Evolutionary conservation across 1,139 yeast species (phyloP).

Genomic region (Fermentozyma sake): DNA sequence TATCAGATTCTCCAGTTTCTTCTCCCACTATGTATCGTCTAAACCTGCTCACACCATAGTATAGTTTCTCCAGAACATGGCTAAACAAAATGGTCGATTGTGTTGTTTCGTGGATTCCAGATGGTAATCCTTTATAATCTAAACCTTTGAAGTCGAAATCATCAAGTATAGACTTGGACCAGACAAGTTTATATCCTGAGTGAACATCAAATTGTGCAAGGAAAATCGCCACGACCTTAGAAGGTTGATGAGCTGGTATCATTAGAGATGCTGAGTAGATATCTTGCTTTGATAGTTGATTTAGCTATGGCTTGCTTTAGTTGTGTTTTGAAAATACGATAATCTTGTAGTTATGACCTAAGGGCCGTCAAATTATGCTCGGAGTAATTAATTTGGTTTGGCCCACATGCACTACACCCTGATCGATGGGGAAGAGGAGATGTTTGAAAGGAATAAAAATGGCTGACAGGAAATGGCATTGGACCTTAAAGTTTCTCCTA

Average conservation of each 20-base stretch:
- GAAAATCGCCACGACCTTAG: slow-evolving; percentile 47
- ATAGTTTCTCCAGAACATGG: slow-evolving; percentile 25
- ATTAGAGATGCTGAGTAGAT: background rate
- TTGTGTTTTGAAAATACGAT: no score
- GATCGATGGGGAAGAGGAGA: no score
- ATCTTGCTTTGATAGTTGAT: background rate
- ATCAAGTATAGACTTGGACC: slow-evolving; percentile 37
- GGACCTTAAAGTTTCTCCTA: no score
- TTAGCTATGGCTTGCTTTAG: background rate
- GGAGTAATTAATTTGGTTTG: no score
- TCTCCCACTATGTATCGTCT: slow-evolving; percentile 22
- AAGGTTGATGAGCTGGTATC: slow-evolving; percentile 1
- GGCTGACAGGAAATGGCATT: no score
- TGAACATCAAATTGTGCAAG: slow-evolving; percentile 61
- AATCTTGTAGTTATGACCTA: no score
- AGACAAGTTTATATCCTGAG: slow-evolving; percentile 57
- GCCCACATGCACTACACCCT: no score
- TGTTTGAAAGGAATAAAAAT: no score
- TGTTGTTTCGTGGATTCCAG: slow-evolving; percentile 69
- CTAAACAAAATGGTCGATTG: slow-evolving; percentile 42
- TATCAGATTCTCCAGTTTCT: slow-evolving; percentile 7
- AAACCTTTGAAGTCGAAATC: slow-evolving; percentile 32
- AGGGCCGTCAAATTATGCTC: no score
- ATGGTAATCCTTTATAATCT: slow-evolving; percentile 75
- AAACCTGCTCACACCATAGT: slow-evolving; percentile 37